Base-by-base conservation (phyloP, 495 filamentous ascomycete species). In the Oleoguttula mirabilis region DNA sequence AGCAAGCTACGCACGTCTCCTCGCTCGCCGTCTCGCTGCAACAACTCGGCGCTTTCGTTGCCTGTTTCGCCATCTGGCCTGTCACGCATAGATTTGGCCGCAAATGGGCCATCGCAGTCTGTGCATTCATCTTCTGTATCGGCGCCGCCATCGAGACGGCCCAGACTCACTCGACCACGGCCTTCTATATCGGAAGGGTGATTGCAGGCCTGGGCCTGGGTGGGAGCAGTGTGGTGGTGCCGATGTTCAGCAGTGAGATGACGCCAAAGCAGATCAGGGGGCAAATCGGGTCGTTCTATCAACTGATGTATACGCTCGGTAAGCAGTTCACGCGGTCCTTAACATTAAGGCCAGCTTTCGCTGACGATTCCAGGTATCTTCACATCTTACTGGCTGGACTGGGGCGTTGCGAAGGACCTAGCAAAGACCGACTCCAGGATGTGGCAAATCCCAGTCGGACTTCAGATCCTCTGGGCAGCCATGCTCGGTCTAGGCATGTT, bases 111-210 rank as follows among this genome's bases (percentile, higher is more conserved):
- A 51, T 55, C 20, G 53, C 55, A 2, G 21, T 39, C 16, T 49
- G 47, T 20, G 41, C 46, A 14, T 17, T 45, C 31, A 54, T 54
- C 20, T 57, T 57, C 50, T 39, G 45, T 24, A 19, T 57, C 21
- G 54, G 54, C 21, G 41, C 51, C 19, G 28, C 55, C 12, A 49
- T 57, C 22, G 52, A 63, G 37, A 63, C 60, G 5, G 57, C 56
- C 42, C 55, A 56, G 32, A 58, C 57, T 1, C 54, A 52, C 15
- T 48, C 42, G 22, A 34, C 51, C 1, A 31, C 47, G 12, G 53
- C 50, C 34, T 47, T 63, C 35, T 57, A 54, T 34, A 30, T 48
- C 22, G 54, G 51, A 10, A 42, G 54, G 3, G 51, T 57, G n/a
- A 51, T 57, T 36, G 54, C 45, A 21, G 54, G 54, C 10, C 32